A percentile compares a stretch with the other conserved stretches of the same genome.
These are phyloP conservation scores for Neoboletus brunneissimus DNA, from an alignment of 768 basidiomycete species.

Conservation along the genomic window DNA sequence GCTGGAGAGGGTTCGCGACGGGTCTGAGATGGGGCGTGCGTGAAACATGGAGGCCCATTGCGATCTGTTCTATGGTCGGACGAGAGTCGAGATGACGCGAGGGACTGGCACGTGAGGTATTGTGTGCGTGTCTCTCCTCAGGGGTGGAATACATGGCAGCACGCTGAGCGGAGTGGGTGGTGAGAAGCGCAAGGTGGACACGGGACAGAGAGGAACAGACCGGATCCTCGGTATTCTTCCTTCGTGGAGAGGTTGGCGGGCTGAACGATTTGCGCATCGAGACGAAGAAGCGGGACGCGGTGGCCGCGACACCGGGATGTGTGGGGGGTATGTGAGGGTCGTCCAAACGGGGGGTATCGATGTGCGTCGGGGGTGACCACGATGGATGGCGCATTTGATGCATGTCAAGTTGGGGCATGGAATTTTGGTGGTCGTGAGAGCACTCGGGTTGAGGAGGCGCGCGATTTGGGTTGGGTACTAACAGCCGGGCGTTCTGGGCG, in stretches of 20 bases:
- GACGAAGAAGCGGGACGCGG: slow-evolving; percentile 29
- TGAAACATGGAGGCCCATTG: slow-evolving; percentile 77
- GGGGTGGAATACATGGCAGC: slow-evolving; percentile 42
- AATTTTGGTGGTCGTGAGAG: neutral
- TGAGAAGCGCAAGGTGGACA: slow-evolving; percentile 5
- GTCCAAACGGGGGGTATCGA: slow-evolving; percentile 1
- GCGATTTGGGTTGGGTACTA: slow-evolving; percentile 1
- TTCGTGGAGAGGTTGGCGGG: slow-evolving; percentile 19
- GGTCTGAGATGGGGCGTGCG: slow-evolving; percentile 70
- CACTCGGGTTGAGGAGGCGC: neutral
- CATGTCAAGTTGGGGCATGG: neutral
- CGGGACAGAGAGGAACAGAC: slow-evolving; percentile 16
- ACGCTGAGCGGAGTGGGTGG: slow-evolving; percentile 17
- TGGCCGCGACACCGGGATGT: slow-evolving; percentile 12
- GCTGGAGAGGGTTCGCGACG: slow-evolving; percentile 18
- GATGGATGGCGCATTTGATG: slow-evolving; percentile 18
- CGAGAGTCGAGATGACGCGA: slow-evolving; percentile 43
- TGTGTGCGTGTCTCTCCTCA: slow-evolving; percentile 35
- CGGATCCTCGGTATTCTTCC: slow-evolving; percentile 13
- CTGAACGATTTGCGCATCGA: slow-evolving; percentile 32
- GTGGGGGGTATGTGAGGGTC: neutral
- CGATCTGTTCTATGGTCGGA: slow-evolving; percentile 73
- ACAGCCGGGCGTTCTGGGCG: neutral
- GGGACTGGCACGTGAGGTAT: slow-evolving; percentile 34
- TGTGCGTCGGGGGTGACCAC: slow-evolving; percentile 13